These are phyloP conservation scores for Cerioporus squamosus DNA, from an alignment of 1,284 basidiomycete genomes.

Conservation along the genomic window DNA sequence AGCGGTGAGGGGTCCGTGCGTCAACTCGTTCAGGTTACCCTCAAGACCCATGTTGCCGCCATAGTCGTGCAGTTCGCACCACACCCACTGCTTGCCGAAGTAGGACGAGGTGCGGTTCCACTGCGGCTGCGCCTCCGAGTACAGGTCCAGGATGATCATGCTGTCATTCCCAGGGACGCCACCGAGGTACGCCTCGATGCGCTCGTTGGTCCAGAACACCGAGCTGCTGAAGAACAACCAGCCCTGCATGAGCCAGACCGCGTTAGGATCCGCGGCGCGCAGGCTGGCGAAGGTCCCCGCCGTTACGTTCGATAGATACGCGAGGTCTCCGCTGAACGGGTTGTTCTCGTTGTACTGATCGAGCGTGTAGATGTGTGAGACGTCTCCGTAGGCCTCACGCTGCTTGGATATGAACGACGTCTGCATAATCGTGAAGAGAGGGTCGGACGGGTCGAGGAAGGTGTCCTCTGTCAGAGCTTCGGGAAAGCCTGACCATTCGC, in stretches of 20 bases:
- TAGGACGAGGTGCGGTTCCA: slow-evolving; percentile 46
- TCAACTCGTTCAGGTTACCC: slow-evolving; percentile 43
- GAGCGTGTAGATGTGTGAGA: slow-evolving; percentile 48
- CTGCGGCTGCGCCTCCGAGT: slow-evolving; percentile 44
- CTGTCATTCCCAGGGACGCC: slow-evolving; percentile 41
- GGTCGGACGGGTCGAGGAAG: slow-evolving; percentile 48
- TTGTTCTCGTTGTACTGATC: slow-evolving; percentile 52
- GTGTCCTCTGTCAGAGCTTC: slow-evolving; percentile 39
- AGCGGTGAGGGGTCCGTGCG: slow-evolving; percentile 37
- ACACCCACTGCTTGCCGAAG: slow-evolving; percentile 48
- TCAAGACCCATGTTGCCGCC: slow-evolving; percentile 49
- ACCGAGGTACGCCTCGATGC: slow-evolving; percentile 44
- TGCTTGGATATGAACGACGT: slow-evolving; percentile 47
- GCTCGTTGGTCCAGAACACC: slow-evolving; percentile 45
- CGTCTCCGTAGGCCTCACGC: slow-evolving; percentile 41
- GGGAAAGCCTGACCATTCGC: slow-evolving; percentile 42
- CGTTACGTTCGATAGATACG: slow-evolving; percentile 41
- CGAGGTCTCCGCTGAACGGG: slow-evolving; percentile 40
- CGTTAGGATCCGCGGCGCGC: slow-evolving; percentile 43
- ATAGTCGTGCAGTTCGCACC: slow-evolving; percentile 49
- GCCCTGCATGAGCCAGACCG: slow-evolving; percentile 50
- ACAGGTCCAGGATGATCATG: slow-evolving; percentile 49
- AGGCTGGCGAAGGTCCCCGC: slow-evolving; percentile 41
- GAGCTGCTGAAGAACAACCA: slow-evolving; percentile 46
- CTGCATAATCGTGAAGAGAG: slow-evolving; percentile 43